Conservation (phyloP, 2,329 filamentous ascomycete genomes). For the Alternaria brassicicola region DNA sequence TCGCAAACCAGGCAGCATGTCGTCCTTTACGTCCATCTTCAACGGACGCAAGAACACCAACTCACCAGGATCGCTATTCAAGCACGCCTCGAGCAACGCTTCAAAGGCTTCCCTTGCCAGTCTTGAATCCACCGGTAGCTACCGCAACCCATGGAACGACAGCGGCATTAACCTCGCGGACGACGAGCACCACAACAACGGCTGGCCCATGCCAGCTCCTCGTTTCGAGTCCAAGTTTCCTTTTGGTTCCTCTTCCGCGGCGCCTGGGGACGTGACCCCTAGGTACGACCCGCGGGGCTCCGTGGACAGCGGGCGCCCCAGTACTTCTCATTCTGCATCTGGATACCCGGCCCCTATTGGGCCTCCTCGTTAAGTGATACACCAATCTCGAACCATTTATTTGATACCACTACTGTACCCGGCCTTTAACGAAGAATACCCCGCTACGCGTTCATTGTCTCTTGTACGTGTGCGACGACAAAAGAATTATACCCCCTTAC, state of each 20-base stretch:
- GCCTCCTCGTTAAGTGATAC: conserved; percentile 77
- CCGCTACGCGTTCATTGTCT: conserved; percentile 36
- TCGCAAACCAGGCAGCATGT: conserved; percentile 92
- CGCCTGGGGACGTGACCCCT: conserved; percentile 79
- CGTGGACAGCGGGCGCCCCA: conserved; percentile 88
- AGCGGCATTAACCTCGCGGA: conserved; percentile 93
- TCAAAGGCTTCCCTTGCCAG: conserved; percentile 96
- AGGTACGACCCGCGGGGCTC: conserved; percentile 83
- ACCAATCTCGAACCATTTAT: conserved; percentile 35
- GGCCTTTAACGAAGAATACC: conserved; percentile 48
- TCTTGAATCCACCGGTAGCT: conserved; percentile 93
- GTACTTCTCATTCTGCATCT: conserved; percentile 95
- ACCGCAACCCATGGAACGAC: conserved; percentile 98
- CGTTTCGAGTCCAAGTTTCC: conserved; percentile 66
- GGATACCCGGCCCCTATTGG: conserved; percentile 93
- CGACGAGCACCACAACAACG: conserved; percentile 64
- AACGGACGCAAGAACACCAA: conserved; percentile 93
- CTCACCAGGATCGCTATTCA: conserved; percentile 80
- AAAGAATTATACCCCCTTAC: conserved; percentile 51
- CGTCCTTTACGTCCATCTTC: conserved; percentile 93
- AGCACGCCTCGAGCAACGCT: conserved; percentile 80
- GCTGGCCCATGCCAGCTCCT: conserved; percentile 49
- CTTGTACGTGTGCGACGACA: conserved; percentile 42
- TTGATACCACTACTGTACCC: conserved; percentile 41
- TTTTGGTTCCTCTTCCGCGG: conserved; percentile 59